Evolutionary conservation across 2,329 filamentous ascomycete genomes (phyloP).

Genomic region (Talaromyces islandicus): DNA sequence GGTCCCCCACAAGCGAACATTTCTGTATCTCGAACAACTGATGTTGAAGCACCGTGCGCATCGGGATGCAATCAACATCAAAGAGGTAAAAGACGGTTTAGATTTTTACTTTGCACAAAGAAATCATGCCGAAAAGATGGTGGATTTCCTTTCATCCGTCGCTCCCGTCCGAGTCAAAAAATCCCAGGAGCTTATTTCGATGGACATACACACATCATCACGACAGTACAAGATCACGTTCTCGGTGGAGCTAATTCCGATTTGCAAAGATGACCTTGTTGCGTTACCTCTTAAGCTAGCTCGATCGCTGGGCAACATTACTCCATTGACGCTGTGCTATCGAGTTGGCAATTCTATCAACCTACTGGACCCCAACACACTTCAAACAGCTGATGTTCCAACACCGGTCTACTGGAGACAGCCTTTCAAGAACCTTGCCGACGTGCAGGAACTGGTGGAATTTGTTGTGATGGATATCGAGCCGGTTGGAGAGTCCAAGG

Average conservation of each 20-base stretch:
- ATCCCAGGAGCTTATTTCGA: constrained; percentile 87
- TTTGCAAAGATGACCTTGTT: constrained; percentile 97
- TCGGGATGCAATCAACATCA: constrained; percentile 94
- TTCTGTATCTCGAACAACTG: constrained; percentile 81
- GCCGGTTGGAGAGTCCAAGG: constrained; percentile 65
- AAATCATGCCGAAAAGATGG: constrained; percentile 87
- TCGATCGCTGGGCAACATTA: constrained; percentile 80
- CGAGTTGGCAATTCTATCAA: constrained; percentile 85
- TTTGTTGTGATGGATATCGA: constrained; percentile 96
- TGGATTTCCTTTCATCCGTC: constrained; percentile 82
- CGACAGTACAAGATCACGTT: constrained; percentile 95
- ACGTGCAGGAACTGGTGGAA: constrained; percentile 78
- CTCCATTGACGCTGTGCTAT: constrained; percentile 78
- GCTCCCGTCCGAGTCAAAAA: constrained; percentile 74
- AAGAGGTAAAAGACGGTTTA: constrained; percentile 89
- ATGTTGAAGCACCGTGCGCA: constrained; percentile 93
- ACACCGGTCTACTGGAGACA: constrained; percentile 82
- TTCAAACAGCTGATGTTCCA: constrained; percentile 83
- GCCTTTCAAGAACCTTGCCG: constrained; percentile 77
- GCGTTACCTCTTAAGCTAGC: constrained; percentile 85
- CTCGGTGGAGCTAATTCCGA: constrained; percentile 81
- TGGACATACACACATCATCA: constrained; percentile 83
- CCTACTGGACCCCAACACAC: constrained; percentile 80
- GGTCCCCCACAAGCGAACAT: constrained; percentile 88
- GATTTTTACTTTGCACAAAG: constrained; percentile 90